A percentile compares a stretch with the other conserved stretches of the same genome.
These are phyloP conservation scores for Trichothecium roseum DNA, from an alignment of 2,329 filamentous ascomycete genomes.

Conservation along the genomic window DNA sequence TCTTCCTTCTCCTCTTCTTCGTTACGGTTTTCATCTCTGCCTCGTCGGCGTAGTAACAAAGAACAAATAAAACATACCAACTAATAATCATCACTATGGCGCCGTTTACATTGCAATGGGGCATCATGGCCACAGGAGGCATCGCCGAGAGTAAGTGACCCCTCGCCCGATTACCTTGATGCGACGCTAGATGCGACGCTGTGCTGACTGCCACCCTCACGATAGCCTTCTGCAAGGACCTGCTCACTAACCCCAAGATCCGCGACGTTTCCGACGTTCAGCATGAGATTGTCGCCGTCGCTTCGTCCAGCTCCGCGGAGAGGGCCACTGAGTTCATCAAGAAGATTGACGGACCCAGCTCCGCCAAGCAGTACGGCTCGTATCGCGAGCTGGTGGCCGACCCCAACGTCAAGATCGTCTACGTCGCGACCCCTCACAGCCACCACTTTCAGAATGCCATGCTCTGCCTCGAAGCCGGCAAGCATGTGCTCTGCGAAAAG, in stretches of 20 bases:
- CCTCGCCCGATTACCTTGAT: not conserved
- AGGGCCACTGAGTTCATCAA: conserved; percentile 65
- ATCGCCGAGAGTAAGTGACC: conserved; percentile 45
- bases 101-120: conserved; percentile 44
- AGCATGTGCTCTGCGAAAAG: conserved; percentile 87
- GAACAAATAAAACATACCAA: too few relatives aligned
- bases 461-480: conserved; percentile 73
- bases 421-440: conserved; percentile 82
- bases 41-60: not conserved
- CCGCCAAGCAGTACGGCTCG: conserved; percentile 64
- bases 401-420: conserved; percentile 72
- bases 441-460: conserved; percentile 89
- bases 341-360: conserved; percentile 55
- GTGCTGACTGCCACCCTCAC: conserved; percentile 1
- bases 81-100: conserved; percentile 10
- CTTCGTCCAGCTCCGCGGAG: conserved; percentile 63
- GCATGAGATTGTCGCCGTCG: conserved; percentile 70
- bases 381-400: conserved; percentile 76
- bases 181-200: not conserved
- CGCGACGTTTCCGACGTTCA: conserved; percentile 63
- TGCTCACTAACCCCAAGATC: conserved; percentile 60
- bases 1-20: not conserved
- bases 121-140: conserved; percentile 50
- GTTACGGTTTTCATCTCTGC: too few relatives aligned
- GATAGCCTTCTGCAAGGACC: conserved; percentile 63